These are phyloP conservation scores for Chloranthus sessilifolius DNA, from an alignment of 164 flowering plant genomes.

Conservation along the genomic window DNA sequence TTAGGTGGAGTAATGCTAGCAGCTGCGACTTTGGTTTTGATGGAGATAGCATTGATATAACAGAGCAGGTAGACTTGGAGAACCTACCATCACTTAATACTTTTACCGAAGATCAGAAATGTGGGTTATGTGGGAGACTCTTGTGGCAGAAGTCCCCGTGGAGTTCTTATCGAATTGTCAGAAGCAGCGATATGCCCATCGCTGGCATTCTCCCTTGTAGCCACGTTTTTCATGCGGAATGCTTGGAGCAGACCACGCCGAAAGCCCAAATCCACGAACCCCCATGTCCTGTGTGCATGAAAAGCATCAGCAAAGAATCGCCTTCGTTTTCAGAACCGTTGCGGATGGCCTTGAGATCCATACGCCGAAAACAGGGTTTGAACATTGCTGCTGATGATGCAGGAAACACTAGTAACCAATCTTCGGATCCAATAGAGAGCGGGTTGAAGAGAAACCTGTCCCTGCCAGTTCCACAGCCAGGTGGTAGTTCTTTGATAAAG, in stretches of 20 bases:
- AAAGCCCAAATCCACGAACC: constrained; percentile 39
- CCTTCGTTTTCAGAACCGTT: constrained; percentile 27
- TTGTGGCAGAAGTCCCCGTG: constrained; percentile 43
- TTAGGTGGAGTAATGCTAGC: constrained; percentile 47
- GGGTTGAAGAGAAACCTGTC: constrained; percentile 18
- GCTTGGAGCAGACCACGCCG: constrained; percentile 44
- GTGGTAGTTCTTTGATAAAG: constrained; percentile 20
- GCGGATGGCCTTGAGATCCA: constrained; percentile 31
- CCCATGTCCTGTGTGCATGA: constrained; percentile 45
- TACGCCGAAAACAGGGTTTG: constrained; percentile 22
- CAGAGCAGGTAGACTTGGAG: constrained; percentile 21
- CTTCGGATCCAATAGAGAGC: constrained; percentile 14
- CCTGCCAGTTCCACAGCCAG: constrained; percentile 7
- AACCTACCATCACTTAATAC: constrained; percentile 16
- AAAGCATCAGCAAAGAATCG: constrained; percentile 23
- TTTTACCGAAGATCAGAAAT: constrained; percentile 24
- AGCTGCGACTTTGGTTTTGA: constrained; percentile 39
- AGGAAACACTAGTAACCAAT: constrained; percentile 5
- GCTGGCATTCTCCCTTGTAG: constrained; percentile 45
- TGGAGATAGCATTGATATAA: constrained; percentile 28
- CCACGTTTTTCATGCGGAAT: constrained; percentile 53
- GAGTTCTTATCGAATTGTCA: constrained; percentile 38
- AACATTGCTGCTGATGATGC: constrained; percentile 15
- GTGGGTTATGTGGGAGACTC: constrained; percentile 38
- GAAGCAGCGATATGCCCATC: constrained; percentile 40